phyloP scores from a whole-genome alignment of 345 rosid genomes.

The Salix viminalis region DNA sequence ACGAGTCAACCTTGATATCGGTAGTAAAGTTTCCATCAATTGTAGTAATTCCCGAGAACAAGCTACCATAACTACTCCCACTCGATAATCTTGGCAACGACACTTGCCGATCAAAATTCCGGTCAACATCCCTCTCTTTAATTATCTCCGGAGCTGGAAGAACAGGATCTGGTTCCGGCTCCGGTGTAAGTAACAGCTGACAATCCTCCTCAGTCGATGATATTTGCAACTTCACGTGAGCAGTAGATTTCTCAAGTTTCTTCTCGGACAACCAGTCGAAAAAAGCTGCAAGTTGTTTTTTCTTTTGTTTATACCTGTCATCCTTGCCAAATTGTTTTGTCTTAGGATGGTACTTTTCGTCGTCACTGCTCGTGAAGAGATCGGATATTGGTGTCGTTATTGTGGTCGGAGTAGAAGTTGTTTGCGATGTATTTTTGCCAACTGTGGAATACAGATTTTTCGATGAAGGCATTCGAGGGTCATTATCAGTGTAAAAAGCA shows the following conservation, averaged over 20 bases:
- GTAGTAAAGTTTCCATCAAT: slow-evolving; percentile 52
- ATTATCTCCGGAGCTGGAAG: slow-evolving; percentile 8
- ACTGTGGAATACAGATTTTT: neutral
- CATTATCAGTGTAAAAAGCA: slow-evolving; percentile 24
- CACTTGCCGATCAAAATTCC: slow-evolving; percentile 56
- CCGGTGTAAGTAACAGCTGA: slow-evolving; percentile 38
- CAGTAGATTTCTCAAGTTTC: slow-evolving; percentile 35
- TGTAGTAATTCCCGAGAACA: slow-evolving; percentile 72
- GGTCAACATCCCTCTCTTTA: slow-evolving; percentile 40
- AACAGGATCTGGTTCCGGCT: slow-evolving; percentile 25
- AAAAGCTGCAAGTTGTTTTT: slow-evolving; percentile 54
- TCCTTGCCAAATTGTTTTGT: slow-evolving; percentile 6
- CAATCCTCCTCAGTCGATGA: slow-evolving; percentile 45
- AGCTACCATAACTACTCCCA: slow-evolving; percentile 79
- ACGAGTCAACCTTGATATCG: slow-evolving; percentile 45
- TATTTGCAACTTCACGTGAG: slow-evolving; percentile 40
- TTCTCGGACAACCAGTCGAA: slow-evolving; percentile 61
- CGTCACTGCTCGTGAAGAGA: slow-evolving; percentile 48
- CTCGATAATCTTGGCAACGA: slow-evolving; percentile 76
- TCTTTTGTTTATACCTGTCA: slow-evolving; percentile 30
- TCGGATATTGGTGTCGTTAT: slow-evolving; percentile 40
- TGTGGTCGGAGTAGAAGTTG: neutral
- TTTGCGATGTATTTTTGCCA: slow-evolving; percentile 11
- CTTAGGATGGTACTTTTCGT: slow-evolving; percentile 31
- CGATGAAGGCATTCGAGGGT: slow-evolving; percentile 29